Conservation (phyloP, 352 stramenopile species). For the Pythium brachiatum region DNA sequence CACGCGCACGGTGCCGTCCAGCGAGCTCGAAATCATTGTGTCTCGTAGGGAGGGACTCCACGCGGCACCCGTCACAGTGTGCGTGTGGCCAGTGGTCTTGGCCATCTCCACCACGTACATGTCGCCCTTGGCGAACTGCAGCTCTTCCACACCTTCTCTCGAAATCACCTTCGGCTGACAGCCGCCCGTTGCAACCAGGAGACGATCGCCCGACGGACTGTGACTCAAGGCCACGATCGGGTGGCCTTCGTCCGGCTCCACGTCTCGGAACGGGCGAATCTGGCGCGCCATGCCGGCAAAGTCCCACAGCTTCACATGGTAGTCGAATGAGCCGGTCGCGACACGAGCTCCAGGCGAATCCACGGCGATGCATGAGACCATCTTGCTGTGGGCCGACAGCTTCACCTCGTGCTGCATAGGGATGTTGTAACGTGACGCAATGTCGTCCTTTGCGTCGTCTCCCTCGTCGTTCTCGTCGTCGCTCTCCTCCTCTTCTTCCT, state of each 20-base stretch:
- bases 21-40: constrained; percentile 76
- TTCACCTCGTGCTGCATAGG: constrained; percentile 70
- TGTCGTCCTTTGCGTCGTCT: constrained; percentile 42
- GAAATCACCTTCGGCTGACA: constrained; percentile 77
- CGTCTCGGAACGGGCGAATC: constrained; percentile 74
- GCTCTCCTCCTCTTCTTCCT: constrained; percentile 9
- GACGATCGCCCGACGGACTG: constrained; percentile 69
- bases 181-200: constrained; percentile 66
- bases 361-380: constrained; percentile 65
- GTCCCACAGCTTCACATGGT: constrained; percentile 86
- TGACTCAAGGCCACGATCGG: constrained; percentile 77
- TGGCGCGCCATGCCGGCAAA: constrained; percentile 84
- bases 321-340: constrained; percentile 79
- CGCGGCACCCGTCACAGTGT: constrained; percentile 59
- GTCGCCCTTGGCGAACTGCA: constrained; percentile 80
- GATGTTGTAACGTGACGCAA: constrained; percentile 63
- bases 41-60: constrained; percentile 72
- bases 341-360: constrained; percentile 66
- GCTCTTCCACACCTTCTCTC: constrained; percentile 73
- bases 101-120: constrained; percentile 89
- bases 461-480: constrained; percentile 33
- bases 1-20: constrained; percentile 77
- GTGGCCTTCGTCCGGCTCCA: constrained; percentile 80
- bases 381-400: constrained; percentile 57
- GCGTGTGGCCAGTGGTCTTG: constrained; percentile 80